Evolutionary conservation across 345 rosid species (phyloP).

Genomic region (Acer saccharum): DNA sequence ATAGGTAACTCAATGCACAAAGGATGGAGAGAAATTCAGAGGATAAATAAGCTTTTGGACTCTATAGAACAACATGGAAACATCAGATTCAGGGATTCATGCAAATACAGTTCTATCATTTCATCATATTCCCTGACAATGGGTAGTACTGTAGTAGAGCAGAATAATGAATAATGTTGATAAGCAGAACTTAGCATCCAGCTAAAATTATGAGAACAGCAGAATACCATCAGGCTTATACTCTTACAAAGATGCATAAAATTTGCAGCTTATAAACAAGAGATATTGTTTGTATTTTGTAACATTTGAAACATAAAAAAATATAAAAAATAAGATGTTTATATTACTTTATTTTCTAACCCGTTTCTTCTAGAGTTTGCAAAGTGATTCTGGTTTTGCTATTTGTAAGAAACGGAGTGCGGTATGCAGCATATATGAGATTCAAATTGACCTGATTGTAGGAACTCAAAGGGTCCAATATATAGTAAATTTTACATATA

Average conservation of each 20-base stretch:
- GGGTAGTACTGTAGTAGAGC: background rate
- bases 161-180: background rate
- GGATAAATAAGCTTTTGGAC: background rate
- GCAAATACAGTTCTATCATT: background rate
- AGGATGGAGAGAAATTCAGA: background rate
- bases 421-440: background rate
- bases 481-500: background rate
- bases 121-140: background rate
- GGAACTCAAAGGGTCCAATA: background rate
- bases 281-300: background rate
- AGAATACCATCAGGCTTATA: background rate
- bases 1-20: background rate
- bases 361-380: background rate
- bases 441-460: background rate
- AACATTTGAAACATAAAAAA: background rate
- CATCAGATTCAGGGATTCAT: background rate
- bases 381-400: background rate
- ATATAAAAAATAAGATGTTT: background rate
- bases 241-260: background rate
- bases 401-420: background rate
- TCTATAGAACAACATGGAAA: background rate
- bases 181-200: background rate
- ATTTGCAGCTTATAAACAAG: background rate
- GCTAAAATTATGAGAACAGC: background rate
- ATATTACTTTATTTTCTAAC: background rate